A percentile compares a stretch with the other conserved stretches of the same genome.
Conservation (phyloP, 2,329 filamentous ascomycete genomes). For the Thyridium curvatum region DNA sequence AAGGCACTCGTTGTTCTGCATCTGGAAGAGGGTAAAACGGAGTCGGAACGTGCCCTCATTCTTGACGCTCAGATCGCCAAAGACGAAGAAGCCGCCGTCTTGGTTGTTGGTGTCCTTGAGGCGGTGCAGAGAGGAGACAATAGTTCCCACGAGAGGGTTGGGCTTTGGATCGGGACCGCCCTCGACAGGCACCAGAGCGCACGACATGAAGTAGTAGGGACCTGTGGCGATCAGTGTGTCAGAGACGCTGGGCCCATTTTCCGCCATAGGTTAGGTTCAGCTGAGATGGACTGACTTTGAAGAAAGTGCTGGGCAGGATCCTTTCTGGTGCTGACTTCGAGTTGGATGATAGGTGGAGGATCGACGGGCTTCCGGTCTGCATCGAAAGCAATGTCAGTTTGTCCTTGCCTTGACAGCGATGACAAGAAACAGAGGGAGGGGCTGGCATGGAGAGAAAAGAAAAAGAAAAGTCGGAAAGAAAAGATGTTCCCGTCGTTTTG, state of each 20-base stretch:
- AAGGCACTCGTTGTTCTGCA: slow-evolving; percentile 35
- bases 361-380: slow-evolving; percentile 80
- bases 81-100: slow-evolving; percentile 86
- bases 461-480: too few relatives aligned
- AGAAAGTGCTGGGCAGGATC: slow-evolving; percentile 42
- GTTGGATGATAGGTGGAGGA: slow-evolving; percentile 76
- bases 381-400: too few relatives aligned
- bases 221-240: too few relatives aligned
- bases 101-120: slow-evolving; percentile 71
- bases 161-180: slow-evolving; percentile 29
- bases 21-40: slow-evolving; percentile 72
- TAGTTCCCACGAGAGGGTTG: slow-evolving; percentile 61
- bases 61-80: slow-evolving; percentile 78
- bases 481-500: too few relatives aligned
- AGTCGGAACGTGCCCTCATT: slow-evolving; percentile 66
- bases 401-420: too few relatives aligned
- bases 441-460: too few relatives aligned
- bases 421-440: too few relatives aligned
- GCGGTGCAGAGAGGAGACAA: slow-evolving; percentile 75
- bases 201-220: slow-evolving; percentile 43
- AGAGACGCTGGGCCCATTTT: too few relatives aligned
- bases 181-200: slow-evolving; percentile 34
- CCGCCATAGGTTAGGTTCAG: too few relatives aligned
- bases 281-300: slow-evolving; percentile 51
- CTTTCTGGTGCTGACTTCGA: slow-evolving; percentile 42